A percentile compares a stretch with the other conserved stretches of the same genome.
Conservation (phyloP, 768 basidiomycete genomes). For the Cystofilobasidium bisporidii region DNA sequence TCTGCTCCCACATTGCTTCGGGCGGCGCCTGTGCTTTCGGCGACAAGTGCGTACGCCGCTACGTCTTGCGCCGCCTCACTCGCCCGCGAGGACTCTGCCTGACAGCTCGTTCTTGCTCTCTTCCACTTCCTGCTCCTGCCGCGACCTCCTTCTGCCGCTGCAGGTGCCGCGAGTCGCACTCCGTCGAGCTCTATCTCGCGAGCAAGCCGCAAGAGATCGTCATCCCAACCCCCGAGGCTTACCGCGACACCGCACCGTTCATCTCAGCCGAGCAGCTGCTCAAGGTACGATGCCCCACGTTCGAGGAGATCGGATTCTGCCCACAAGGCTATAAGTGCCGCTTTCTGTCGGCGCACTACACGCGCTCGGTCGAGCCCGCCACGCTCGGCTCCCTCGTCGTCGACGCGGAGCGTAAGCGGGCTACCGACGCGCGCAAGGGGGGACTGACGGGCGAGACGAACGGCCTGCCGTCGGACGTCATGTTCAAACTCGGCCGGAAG, state of each 20-base stretch:
- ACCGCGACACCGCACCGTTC: not conserved
- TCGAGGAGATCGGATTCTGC: conserved; percentile 61
- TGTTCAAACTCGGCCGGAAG: conserved; percentile 57
- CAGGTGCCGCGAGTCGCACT: conserved; percentile 73
- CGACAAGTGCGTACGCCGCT: conserved; percentile 47
- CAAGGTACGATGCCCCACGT: conserved; percentile 56
- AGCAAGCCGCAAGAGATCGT: conserved; percentile 65
- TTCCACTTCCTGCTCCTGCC: not conserved
- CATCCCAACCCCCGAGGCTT: conserved; percentile 43
- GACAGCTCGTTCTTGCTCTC: too few species aligned
- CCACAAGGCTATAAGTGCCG: conserved; percentile 82
- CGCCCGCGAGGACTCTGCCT: too few species aligned
- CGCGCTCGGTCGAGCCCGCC: conserved; percentile 44
- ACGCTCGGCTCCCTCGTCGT: conserved; percentile 42
- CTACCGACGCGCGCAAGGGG: conserved; percentile 41
- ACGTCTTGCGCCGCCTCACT: not conserved
- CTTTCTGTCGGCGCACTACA: conserved; percentile 67
- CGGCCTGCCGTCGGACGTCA: conserved; percentile 50
- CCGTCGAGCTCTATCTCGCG: conserved; percentile 62
- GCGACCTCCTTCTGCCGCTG: not conserved
- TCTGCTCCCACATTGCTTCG: conserved; percentile 71
- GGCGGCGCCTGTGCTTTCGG: conserved; percentile 64
- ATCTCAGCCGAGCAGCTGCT: conserved; percentile 34
- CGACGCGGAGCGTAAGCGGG: conserved; percentile 45
- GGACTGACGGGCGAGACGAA: conserved; percentile 51